Base-by-base conservation (phyloP, 2,329 filamentous ascomycete species). In the Lecanicillium sp. region DNA sequence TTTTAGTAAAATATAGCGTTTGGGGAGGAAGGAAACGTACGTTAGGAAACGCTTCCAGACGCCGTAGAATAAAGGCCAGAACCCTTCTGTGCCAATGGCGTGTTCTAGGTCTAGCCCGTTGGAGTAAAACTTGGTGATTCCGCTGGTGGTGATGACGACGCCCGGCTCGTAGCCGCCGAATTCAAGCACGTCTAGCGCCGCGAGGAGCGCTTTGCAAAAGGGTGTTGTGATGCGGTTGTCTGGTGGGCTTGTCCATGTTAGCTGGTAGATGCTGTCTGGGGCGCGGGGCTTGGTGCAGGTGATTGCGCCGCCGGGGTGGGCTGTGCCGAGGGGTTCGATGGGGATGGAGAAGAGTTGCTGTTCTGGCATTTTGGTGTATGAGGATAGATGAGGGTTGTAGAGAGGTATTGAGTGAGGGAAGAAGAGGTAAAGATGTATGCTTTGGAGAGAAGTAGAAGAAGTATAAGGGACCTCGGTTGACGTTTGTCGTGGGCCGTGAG, bases 81-180 rank as follows among this genome's bases (percentile, higher is more conserved):
- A 90, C 3, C 68, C 68, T 2, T 75, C 68, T 1, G 74, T 75
- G 20, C 62, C 58, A 25, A 68, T 52, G n/a, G 78, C 81, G 54
- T 84, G 74, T 29, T 77, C 69, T 12, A 89, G 72, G 57, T 92
- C 83, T n/a, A 92, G 71, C 0, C 85, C 85, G 61, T 90, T 90
- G 57, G 74, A 81, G 65, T 83, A 92, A 68, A 90, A 90, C 55
- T 92, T 92, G 37, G 67, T 57, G 42, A 89, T 83, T 34, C 71
- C 75, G 30, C 79, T 84, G 0, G 85, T 90, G 5, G 85, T 90
- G 42, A 89, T 66, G 12, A 92, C 69, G 5, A 89, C 84, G 37
- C 85, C 85, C n/a, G 73, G 72, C 1, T 74, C 68, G 51, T 82
- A 70, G 34, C 55, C 51, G 38, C 70, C 70, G 43, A 78, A 73